Percentiles rank a stretch among this genome's conserved stretches.
These are phyloP conservation scores for Nitzschia inconspicua DNA, from an alignment of 108 stramenopile species.

Conservation along the genomic window DNA sequence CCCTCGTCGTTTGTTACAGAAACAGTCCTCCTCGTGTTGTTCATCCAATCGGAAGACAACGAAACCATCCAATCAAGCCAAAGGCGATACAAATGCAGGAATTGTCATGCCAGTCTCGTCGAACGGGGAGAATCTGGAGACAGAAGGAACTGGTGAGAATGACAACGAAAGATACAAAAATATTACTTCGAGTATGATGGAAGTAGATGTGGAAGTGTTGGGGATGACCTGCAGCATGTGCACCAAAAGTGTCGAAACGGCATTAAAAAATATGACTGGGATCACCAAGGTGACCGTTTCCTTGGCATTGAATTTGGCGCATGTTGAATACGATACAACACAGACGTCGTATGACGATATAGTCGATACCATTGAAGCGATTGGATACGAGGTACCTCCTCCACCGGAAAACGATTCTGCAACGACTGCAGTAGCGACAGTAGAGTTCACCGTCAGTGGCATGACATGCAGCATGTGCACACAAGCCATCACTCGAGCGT, in stretches of 20 bases:
- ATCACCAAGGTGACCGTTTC: constrained; percentile 16
- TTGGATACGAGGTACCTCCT: constrained; percentile 29
- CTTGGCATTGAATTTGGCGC: constrained; percentile 27
- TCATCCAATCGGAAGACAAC: background rate
- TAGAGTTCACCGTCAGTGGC: constrained; percentile 23
- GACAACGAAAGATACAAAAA: background rate
- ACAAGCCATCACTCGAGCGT: constrained; percentile 18
- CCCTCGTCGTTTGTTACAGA: background rate
- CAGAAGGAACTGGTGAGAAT: background rate
- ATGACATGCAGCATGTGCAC: constrained; percentile 58
- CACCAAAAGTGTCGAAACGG: constrained; percentile 19
- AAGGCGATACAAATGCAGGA: background rate
- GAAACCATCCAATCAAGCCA: background rate
- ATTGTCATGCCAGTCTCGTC: background rate
- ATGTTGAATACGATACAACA: constrained; percentile 13
- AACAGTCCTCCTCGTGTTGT: background rate
- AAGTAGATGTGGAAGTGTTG: constrained; percentile 8
- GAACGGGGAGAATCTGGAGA: background rate
- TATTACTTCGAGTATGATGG: background rate
- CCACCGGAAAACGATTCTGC: background rate
- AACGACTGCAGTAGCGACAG: background rate
- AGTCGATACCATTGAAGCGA: constrained; percentile 24
- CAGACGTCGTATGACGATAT: background rate
- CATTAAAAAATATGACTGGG: constrained; percentile 6
- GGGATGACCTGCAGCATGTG: constrained; percentile 55